phyloP scores from a whole-genome alignment of 345 rosid species.

The Corchorus capsularis region DNA sequence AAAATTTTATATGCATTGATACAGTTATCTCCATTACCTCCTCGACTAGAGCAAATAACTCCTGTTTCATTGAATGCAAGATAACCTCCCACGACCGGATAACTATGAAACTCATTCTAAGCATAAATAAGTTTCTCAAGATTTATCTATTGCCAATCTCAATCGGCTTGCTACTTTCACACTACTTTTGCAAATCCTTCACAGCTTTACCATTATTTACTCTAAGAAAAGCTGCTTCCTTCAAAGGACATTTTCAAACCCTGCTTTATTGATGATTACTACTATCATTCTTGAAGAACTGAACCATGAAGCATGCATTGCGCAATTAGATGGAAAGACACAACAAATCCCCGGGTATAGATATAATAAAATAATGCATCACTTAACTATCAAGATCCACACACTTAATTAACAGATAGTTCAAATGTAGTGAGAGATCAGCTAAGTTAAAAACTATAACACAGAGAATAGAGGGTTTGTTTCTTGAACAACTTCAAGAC shows the following conservation, averaged over 20 bases:
- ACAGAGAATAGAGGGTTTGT: background rate
- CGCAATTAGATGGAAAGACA: background rate
- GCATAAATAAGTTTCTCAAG: background rate
- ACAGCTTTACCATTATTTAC: background rate
- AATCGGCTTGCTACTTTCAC: background rate
- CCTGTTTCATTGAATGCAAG: background rate
- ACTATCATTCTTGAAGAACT: background rate
- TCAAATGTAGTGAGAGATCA: background rate
- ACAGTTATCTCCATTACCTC: background rate
- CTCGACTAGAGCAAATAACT: background rate
- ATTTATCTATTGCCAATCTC: background rate
- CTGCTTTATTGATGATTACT: background rate
- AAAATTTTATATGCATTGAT: background rate
- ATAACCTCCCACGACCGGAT: background rate
- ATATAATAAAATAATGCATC: background rate
- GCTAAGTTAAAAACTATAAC: background rate
- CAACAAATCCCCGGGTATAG: background rate
- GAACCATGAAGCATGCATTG: background rate
- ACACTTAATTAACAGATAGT: background rate
- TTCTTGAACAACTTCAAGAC: slow-evolving; percentile 10
- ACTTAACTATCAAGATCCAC: background rate
- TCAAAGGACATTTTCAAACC: background rate
- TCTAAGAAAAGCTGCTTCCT: background rate
- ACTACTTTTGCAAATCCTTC: background rate
- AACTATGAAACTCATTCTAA: background rate